Evolutionary conservation across 108 stramenopile genomes (phyloP).

Genomic region (Nitzschia sp.): DNA sequence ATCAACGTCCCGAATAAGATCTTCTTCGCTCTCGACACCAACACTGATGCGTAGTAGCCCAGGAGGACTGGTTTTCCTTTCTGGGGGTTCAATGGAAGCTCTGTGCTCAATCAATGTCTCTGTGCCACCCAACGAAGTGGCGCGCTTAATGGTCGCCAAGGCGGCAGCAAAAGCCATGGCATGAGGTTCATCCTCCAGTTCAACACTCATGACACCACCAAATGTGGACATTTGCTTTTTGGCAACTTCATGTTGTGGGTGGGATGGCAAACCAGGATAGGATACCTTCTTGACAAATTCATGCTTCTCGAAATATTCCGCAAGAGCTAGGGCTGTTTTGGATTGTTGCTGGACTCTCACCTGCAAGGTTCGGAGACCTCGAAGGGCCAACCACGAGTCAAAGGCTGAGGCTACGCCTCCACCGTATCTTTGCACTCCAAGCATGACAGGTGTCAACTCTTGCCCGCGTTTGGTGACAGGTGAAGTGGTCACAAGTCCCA

Average conservation of each 20-base stretch:
- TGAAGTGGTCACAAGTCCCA: slow-evolving; percentile 69
- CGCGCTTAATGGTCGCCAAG: slow-evolving; percentile 66
- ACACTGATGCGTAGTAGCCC: slow-evolving; percentile 86
- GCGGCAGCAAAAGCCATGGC: slow-evolving; percentile 84
- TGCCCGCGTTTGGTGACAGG: slow-evolving; percentile 55
- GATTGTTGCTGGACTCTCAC: slow-evolving; percentile 72
- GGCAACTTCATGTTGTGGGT: slow-evolving; percentile 86
- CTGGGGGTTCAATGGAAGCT: slow-evolving; percentile 88
- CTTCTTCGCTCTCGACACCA: slow-evolving; percentile 81
- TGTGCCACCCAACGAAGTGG: slow-evolving; percentile 94
- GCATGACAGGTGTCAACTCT: slow-evolving; percentile 38
- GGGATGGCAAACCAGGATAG: slow-evolving; percentile 88
- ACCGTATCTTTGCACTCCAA: slow-evolving; percentile 44
- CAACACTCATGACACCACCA: slow-evolving; percentile 92
- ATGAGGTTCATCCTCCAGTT: slow-evolving; percentile 57
- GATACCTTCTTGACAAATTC: slow-evolving; percentile 57
- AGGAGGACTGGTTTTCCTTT: slow-evolving; percentile 63
- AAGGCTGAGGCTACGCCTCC: slow-evolving; percentile 82
- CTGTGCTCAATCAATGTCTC: slow-evolving; percentile 93
- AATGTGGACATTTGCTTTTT: slow-evolving; percentile 57
- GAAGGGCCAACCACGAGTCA: slow-evolving; percentile 85
- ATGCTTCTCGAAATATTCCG: slow-evolving; percentile 49
- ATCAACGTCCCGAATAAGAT: slow-evolving; percentile 81
- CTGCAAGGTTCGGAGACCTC: slow-evolving; percentile 82
- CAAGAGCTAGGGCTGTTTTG: slow-evolving; percentile 57